Percentiles rank a stretch among this genome's conserved stretches.
These are phyloP conservation scores for Penicillium freii DNA, from an alignment of 2,329 filamentous ascomycete genomes.

Conservation along the genomic window DNA sequence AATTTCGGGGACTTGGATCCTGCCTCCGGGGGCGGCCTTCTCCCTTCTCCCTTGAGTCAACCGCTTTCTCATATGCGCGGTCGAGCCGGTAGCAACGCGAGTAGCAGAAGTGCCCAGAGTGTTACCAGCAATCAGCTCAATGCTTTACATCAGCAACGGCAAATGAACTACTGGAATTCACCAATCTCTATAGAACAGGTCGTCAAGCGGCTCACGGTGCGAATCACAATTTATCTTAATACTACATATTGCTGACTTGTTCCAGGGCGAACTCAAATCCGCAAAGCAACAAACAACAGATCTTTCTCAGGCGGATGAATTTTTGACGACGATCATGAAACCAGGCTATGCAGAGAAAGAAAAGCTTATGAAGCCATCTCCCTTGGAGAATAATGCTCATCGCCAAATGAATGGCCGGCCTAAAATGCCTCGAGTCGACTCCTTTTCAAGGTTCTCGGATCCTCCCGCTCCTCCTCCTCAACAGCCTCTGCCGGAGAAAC, in stretches of 20 bases:
- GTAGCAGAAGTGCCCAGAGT: slow-evolving; percentile 58
- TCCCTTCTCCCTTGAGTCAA: slow-evolving; percentile 66
- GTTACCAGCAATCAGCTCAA: slow-evolving; percentile 55
- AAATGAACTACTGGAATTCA: slow-evolving; percentile 78
- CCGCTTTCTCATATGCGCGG: slow-evolving; percentile 66
- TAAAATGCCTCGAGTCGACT: slow-evolving; percentile 62
- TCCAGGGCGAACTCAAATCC: slow-evolving; percentile 81
- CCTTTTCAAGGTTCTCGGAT: slow-evolving; percentile 83
- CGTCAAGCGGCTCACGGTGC: slow-evolving; percentile 78
- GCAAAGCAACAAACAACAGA: slow-evolving; percentile 86
- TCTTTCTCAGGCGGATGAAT: slow-evolving; percentile 75
- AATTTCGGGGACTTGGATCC: slow-evolving; percentile 91
- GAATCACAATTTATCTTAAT: neutral
- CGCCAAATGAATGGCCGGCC: slow-evolving; percentile 48
- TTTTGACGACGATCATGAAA: slow-evolving; percentile 72
- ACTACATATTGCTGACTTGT: slow-evolving; percentile 27
- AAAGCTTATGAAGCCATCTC: slow-evolving; percentile 46
- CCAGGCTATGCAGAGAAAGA: slow-evolving; percentile 62
- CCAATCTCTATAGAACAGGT: slow-evolving; percentile 93
- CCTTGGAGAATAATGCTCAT: slow-evolving; percentile 44
- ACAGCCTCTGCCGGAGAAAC: slow-evolving; percentile 90
- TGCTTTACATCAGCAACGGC: slow-evolving; percentile 67
- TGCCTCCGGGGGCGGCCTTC: slow-evolving; percentile 66
- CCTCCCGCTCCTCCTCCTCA: slow-evolving; percentile 91
- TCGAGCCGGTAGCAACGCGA: slow-evolving; percentile 66